Base-by-base conservation (phyloP, 495 filamentous ascomycete species). In the Penicillium riverlandense region DNA sequence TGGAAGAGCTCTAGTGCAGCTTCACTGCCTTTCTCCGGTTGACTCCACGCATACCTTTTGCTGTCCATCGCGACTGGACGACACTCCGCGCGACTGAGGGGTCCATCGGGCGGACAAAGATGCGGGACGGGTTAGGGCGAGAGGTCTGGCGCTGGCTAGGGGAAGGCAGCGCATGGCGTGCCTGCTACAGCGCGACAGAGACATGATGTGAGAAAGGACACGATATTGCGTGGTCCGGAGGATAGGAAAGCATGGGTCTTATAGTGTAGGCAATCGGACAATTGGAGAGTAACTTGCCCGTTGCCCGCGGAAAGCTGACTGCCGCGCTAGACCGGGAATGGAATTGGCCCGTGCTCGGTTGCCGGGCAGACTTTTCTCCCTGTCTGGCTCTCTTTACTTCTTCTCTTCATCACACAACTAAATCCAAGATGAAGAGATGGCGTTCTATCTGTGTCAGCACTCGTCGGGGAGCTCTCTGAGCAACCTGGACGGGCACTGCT, bases 401-500 rank as follows among this genome's bases (percentile, higher is more conserved):
- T 57, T 59, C 47, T 59, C 49, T 63, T 69, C 59, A 59, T 70
- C 67, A 71, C 70, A 74, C 70, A 74, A 71, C 70, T 74, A 71
- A 72, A 71, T 71, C 70, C 70, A 74, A 74, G 57, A 74, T 74
- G 70, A 74, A 69, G 70, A 74, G 62, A 64, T 41, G 58, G 64
- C 63, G 61, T 63, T 58, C 50, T 52, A 57, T 45, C 69, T 63
- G 59, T 60, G 38, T 58, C 70, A 72, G 68, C 59, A 65, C 69
- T 73, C 69, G 65, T 62, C 61, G 62, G 34, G 44, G 44, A 41
- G 48, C 48, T 51, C 53, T 41, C 48, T 49, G 52, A 51, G 43
- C 39, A 42, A 22, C 22, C 46, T 61, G 57, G 66, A 65, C 62
- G 70, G 70, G 70, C 68, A 62, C 65, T 72, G 70, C 67, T 70